phyloP scores from a whole-genome alignment of 768 basidiomycete genomes.

The Phallus indusiatus region DNA sequence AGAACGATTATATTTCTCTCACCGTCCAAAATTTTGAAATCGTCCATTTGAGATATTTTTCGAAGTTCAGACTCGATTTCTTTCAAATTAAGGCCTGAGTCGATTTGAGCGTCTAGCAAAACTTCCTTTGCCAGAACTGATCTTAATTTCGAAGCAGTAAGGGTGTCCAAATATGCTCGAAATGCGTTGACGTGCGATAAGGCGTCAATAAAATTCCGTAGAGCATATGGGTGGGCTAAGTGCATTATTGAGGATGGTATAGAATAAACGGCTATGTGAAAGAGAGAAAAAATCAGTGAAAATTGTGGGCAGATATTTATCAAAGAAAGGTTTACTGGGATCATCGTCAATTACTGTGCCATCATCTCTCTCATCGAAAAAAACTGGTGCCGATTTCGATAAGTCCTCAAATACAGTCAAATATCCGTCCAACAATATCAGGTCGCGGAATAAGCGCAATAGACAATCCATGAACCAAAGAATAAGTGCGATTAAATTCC shows the following conservation, averaged over 20 bases:
- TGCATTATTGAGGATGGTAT: constrained; percentile 25
- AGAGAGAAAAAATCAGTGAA: neutral
- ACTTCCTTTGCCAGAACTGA: constrained; percentile 55
- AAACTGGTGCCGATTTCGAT: neutral
- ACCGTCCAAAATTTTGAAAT: constrained; percentile 19
- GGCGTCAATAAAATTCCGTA: constrained; percentile 41
- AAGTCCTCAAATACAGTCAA: constrained; percentile 13
- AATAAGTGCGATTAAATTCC: constrained; percentile 59
- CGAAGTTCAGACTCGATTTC: constrained; percentile 39
- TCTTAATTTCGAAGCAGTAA: constrained; percentile 50
- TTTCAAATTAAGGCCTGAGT: constrained; percentile 54
- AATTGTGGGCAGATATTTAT: neutral
- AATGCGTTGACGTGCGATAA: constrained; percentile 52
- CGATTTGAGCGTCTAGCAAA: constrained; percentile 52
- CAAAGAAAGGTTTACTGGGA: neutral
- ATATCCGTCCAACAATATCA: constrained; percentile 23
- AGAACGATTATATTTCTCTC: neutral
- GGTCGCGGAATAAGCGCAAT: constrained; percentile 52
- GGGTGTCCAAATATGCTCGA: constrained; percentile 39
- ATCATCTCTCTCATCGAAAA: neutral
- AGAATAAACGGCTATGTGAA: neutral
- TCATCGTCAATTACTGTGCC: neutral
- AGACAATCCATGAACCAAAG: constrained; percentile 54
- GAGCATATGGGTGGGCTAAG: constrained; percentile 50
- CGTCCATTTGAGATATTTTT: constrained; percentile 22